Evolutionary conservation across 169 alveolate genomes (phyloP), one percentile per base, ranked within the genome.

Genomic region (Ichthyophthirius multifiliis): DNA sequence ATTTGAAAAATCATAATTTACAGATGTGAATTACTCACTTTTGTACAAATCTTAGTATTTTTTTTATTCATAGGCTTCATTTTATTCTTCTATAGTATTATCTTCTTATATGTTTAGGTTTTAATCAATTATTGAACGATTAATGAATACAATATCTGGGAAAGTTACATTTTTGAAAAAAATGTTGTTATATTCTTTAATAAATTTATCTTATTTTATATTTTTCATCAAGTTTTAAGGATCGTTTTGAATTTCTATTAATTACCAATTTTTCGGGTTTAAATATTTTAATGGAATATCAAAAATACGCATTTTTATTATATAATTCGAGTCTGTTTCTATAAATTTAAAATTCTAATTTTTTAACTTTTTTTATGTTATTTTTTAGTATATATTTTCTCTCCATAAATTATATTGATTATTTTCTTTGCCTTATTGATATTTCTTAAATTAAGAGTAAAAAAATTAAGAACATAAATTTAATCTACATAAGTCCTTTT

Each of bases 81-180:
- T 43, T 9, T 46, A 46, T 2, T 18, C 35, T n/a, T 39, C 55
- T n/a, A n/a, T n/a, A n/a, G n/a, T n/a, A n/a, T n/a, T n/a, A 4
- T n/a, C 16, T 39, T 39, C 55, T 34, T 34, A 16, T 48, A 27
- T 47, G 43, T 81, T 73, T 2, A 81, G 43, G 20, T 62, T 63
- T 39, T 39, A n/a, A 81, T 81, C 86, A 48, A 81, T 48, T 9
- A 81, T 23, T 7, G 82, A 45, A 39, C 76, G 34, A 23, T 71
- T 71, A 37, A 67, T 71, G 10, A 81, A 12, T 2, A 67, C 31
- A 41, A 67, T 67, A 37, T 67, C 43, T 10, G n/a, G 20, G 16
- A 18, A 34, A 27, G n/a, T 18, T n/a, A 37, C 18, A 16, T 67
- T 67, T 44, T 67, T 39, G 16, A 67, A 67, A 39, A 67, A 67